Percentiles rank a stretch among this genome's conserved stretches.
phyloP scores from a whole-genome alignment of 1,284 basidiomycete species.

The Papiliotrema laurentii region DNA sequence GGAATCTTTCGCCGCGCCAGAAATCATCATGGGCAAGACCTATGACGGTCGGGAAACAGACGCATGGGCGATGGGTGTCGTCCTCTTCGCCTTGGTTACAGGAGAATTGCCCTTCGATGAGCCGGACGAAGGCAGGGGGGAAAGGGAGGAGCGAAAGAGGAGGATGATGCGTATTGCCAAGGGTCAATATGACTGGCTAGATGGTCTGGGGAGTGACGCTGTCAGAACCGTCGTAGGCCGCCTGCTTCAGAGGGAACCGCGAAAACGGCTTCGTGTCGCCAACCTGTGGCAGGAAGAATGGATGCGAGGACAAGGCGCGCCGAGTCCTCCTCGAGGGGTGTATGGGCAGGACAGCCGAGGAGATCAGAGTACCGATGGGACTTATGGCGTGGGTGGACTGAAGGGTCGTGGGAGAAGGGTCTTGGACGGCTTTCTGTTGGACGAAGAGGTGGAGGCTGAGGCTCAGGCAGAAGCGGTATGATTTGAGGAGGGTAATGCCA shows the following conservation, averaged over 20 bases:
- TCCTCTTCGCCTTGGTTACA: conserved; percentile 69
- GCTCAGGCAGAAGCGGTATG: conserved; percentile 5
- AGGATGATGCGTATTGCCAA: conserved; percentile 69
- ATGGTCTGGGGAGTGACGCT: conserved; percentile 22
- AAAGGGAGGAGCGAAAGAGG: conserved; percentile 49
- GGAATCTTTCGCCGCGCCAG: conserved; percentile 87
- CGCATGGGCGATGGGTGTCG: conserved; percentile 82
- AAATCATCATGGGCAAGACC: conserved; percentile 69
- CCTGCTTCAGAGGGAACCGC: conserved; percentile 66
- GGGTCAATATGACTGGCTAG: conserved; percentile 67
- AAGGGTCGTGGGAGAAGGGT: conserved; percentile 14
- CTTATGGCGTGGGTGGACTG: background rate
- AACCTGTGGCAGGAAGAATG: conserved; percentile 66
- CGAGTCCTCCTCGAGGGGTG: conserved; percentile 9
- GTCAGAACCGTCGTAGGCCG: conserved; percentile 55
- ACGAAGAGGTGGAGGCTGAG: conserved; percentile 25
- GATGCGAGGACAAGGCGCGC: conserved; percentile 51
- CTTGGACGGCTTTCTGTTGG: conserved; percentile 33
- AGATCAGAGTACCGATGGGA: background rate
- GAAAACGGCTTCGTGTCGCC: conserved; percentile 56
- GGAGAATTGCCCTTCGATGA: conserved; percentile 53
- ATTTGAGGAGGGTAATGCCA: background rate
- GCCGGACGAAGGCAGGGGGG: conserved; percentile 19
- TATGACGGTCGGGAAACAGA: conserved; percentile 88
- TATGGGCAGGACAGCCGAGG: too few relatives aligned